These are phyloP conservation scores for Cinnamomum chago DNA, from an alignment of 164 flowering plant species.

Conservation along the genomic window DNA sequence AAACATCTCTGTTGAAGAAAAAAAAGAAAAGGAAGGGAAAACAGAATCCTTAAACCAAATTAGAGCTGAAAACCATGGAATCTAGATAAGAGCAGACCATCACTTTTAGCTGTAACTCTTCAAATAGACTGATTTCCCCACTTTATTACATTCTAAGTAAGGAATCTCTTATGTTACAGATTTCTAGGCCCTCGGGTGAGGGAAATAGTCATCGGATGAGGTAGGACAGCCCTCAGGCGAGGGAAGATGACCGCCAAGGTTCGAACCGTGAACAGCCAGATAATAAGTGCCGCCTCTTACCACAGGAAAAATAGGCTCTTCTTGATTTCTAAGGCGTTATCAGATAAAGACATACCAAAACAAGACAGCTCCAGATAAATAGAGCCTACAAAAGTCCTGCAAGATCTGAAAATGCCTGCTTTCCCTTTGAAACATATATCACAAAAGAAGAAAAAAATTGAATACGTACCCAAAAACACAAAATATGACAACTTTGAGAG, in stretches of 20 bases:
- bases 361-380: no score
- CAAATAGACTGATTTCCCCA: background rate
- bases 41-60: background rate
- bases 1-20: background rate
- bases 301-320: no score
- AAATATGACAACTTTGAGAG: no score
- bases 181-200: background rate
- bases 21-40: background rate
- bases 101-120: no score
- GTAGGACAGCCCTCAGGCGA: background rate
- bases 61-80: background rate
- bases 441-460: no score
- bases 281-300: no score
- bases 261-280: background rate
- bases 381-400: background rate
- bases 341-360: no score
- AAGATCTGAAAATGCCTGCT: background rate
- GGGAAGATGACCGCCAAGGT: background rate
- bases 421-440: background rate
- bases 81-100: background rate
- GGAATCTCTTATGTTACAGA: no score
- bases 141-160: no score
- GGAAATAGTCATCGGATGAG: background rate
- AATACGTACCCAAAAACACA: background rate
- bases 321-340: no score